Conservation (phyloP, 2,329 filamentous ascomycete species). For the Cladosporium cucumerinum region DNA sequence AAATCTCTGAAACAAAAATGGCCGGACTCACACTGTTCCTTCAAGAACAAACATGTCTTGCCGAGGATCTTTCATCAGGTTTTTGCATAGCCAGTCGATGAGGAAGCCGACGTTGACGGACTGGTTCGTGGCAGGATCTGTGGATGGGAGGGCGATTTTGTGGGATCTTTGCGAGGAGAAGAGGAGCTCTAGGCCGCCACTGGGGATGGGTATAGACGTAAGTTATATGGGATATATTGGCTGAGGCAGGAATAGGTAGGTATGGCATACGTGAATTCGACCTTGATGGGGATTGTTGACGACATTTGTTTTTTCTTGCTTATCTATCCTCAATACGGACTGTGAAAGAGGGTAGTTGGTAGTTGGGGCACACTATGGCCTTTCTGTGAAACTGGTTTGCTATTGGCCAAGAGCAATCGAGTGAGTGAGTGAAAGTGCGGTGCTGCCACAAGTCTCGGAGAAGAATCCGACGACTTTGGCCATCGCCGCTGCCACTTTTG, state of each 20-base stretch:
- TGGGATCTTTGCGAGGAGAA: conserved; percentile 81
- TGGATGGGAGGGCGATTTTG: conserved; percentile 63
- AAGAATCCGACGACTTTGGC: neutral
- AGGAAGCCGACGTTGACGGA: conserved; percentile 70
- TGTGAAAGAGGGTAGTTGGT: too few species aligned
- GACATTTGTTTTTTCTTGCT: conserved; percentile 18
- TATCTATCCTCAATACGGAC: neutral
- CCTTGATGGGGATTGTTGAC: conserved; percentile 54
- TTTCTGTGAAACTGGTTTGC: neutral
- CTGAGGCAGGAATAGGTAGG: conserved; percentile 10
- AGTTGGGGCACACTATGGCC: neutral
- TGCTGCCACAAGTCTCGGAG: neutral
- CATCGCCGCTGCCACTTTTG: neutral
- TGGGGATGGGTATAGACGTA: conserved; percentile 20
- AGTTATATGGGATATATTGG: conserved; percentile 36
- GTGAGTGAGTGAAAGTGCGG: neutral
- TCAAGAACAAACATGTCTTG: conserved; percentile 89
- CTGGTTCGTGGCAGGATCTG: conserved; percentile 53
- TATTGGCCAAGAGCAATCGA: neutral
- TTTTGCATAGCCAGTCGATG: conserved; percentile 72
- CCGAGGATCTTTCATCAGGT: conserved; percentile 79
- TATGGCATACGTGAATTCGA: conserved; percentile 67
- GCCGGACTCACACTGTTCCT: conserved; percentile 71
- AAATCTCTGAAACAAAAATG: conserved; percentile 5
- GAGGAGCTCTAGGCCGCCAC: conserved; percentile 90